Evolutionary conservation across 2,329 filamentous ascomycete genomes (phyloP), one percentile per base, ranked within the genome.

Genomic region (Verticillium tricorpus): DNA sequence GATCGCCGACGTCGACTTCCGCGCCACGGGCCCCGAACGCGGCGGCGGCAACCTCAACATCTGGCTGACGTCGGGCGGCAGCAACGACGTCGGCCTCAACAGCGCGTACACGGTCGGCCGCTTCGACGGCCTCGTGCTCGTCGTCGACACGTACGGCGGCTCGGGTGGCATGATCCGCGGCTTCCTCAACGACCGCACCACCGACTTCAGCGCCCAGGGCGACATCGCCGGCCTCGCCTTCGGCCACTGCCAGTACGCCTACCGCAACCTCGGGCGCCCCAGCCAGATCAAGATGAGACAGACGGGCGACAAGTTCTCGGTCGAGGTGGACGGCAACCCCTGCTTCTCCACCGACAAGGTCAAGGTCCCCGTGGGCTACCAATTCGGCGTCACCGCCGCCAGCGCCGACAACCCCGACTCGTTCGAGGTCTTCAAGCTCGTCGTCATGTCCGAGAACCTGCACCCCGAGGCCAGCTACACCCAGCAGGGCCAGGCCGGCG

Each of bases 331-430:
- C 72, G 89, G 89, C 63, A 81, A 83, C 60, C 78, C 85, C 50
- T 99, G 95, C 80, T 97, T 99, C 78, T 86, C 92, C 71, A 94
- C 88, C 59, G 80, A 88, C 74, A 90, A 92, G 80, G 83, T 98
- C 70, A 82, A 80, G 64, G 83, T 99, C 28, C 95, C 94, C 3
- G 69, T 83, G 2, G 91, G 91, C 67, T 96, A 98, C 79, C 85
- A 85, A 73, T 91, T 97, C 67, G 95, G 95, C 69, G 79, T 99
- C 68, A 92, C 90, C 14, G 95, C 94, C 52, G 91, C 92, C 17
- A 94, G 92, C 3, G 91, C 92, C 34, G 94, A 98, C 67, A 93
- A 88, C 69, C 93, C 95, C 0, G 95, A 99, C 77, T 96, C 92
- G 5, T 96, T 97, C 70, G 95, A 99, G 76, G 76, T 97, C 67